These are phyloP conservation scores for Lentinula detonsa DNA, from an alignment of 768 basidiomycete genomes.

Conservation along the genomic window DNA sequence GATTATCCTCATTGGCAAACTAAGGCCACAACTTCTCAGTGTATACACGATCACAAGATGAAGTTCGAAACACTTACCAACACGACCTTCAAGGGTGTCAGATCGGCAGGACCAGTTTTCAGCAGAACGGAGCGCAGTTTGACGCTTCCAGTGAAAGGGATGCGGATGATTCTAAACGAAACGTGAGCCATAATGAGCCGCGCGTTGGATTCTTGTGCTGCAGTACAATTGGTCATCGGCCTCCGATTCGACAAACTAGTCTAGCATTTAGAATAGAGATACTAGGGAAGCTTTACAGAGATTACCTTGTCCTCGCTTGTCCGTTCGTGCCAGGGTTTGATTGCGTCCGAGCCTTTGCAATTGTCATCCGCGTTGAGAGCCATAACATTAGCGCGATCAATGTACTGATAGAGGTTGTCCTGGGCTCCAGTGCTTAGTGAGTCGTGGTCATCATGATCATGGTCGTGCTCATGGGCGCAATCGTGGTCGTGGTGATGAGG, in stretches of 20 bases:
- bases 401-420: constrained; percentile 68
- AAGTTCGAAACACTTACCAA: constrained; percentile 42
- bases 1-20: constrained; percentile 71
- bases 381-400: constrained; percentile 76
- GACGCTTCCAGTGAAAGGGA: constrained; percentile 87
- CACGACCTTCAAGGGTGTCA: constrained; percentile 67
- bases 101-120: constrained; percentile 76
- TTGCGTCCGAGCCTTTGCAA: constrained; percentile 44
- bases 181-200: background rate
- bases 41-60: background rate
- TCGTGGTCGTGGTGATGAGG: constrained; percentile 50
- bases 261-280: constrained; percentile 1
- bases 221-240: constrained; percentile 83
- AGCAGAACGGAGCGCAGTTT: constrained; percentile 77
- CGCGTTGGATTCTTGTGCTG: background rate
- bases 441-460: constrained; percentile 52
- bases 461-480: constrained; percentile 52
- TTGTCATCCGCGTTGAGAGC: constrained; percentile 60
- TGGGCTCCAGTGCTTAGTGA: constrained; percentile 41
- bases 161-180: constrained; percentile 60
- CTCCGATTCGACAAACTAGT: constrained; percentile 80
- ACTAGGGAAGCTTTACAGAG: background rate
- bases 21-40: constrained; percentile 20
- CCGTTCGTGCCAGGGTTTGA: constrained; percentile 86
- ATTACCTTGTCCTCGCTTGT: constrained; percentile 64